phyloP scores from a whole-genome alignment of 2,329 filamentous ascomycete species.

The Cladophialophora exuberans region DNA sequence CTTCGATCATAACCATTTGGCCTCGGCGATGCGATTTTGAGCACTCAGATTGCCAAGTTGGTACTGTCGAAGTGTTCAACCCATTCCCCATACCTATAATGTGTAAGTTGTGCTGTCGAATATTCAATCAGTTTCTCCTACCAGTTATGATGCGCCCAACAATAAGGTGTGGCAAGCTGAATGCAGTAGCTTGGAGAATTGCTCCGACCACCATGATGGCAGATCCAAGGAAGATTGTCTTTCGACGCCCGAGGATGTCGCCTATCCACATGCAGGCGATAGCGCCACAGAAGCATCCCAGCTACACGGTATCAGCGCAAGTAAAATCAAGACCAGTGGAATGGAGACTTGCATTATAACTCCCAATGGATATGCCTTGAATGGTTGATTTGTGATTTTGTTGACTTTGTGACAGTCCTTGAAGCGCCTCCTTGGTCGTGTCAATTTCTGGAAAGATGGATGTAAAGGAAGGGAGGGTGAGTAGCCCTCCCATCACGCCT shows the following conservation, averaged over 20 bases:
- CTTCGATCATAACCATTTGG: slow-evolving; percentile 56
- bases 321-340: no score
- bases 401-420: slow-evolving; percentile 19
- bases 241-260: slow-evolving; percentile 42
- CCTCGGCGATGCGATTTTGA: slow-evolving; percentile 35
- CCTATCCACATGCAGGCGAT: slow-evolving; percentile 53
- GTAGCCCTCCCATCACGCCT: slow-evolving; percentile 73
- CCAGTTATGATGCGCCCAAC: slow-evolving; percentile 21
- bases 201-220: slow-evolving; percentile 53
- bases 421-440: slow-evolving; percentile 36
- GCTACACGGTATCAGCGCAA: no score
- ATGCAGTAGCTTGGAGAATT: slow-evolving; percentile 39
- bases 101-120: no score
- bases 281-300: slow-evolving; percentile 55
- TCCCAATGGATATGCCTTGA: slow-evolving; percentile 37
- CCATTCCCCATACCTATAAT: slow-evolving; percentile 17
- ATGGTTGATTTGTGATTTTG: slow-evolving; percentile 38
- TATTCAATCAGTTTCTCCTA: slow-evolving; percentile 9
- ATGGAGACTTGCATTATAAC: no score
- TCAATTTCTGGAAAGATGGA: slow-evolving; percentile 52
- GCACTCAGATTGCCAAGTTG: slow-evolving; percentile 46
- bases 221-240: slow-evolving; percentile 60
- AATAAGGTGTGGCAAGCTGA: slow-evolving; percentile 29
- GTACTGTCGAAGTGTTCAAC: neutral
- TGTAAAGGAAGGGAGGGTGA: slow-evolving; percentile 68